Percentiles rank a stretch among this genome's conserved stretches.
phyloP scores from a whole-genome alignment of 2,329 filamentous ascomycete genomes.

The Akanthomyces dipterigenus region DNA sequence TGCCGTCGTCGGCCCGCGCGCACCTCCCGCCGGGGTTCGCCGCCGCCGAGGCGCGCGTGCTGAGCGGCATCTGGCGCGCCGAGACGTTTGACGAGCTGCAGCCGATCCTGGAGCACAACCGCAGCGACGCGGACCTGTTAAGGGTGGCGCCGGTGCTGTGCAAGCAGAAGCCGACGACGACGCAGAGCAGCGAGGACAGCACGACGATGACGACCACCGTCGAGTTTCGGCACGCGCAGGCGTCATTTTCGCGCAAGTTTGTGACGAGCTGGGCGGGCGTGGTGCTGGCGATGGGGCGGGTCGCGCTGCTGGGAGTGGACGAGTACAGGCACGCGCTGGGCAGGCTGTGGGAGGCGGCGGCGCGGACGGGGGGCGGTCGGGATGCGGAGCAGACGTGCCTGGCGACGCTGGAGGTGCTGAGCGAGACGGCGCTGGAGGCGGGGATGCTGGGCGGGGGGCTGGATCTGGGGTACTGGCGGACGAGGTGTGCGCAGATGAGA shows the following conservation, averaged over 20 bases:
- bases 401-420: background rate
- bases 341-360: background rate
- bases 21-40: background rate
- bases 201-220: conserved; percentile 7
- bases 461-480: background rate
- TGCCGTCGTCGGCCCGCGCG: background rate
- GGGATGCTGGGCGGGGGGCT: background rate
- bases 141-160: background rate
- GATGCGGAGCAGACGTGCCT: background rate
- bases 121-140: background rate
- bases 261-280: conserved; percentile 14
- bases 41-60: background rate
- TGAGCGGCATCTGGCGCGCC: background rate
- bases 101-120: background rate
- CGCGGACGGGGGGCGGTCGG: too few species aligned
- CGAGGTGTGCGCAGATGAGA: background rate
- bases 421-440: background rate
- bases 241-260: conserved; percentile 11
- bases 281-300: conserved; percentile 12
- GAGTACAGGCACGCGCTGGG: conserved; percentile 7
- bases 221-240: conserved; percentile 17
- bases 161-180: background rate
- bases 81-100: background rate
- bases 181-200: background rate
- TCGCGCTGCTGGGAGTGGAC: conserved; percentile 10